phyloP scores from a whole-genome alignment of 495 filamentous ascomycete genomes.

The Aspergillus affinis region DNA sequence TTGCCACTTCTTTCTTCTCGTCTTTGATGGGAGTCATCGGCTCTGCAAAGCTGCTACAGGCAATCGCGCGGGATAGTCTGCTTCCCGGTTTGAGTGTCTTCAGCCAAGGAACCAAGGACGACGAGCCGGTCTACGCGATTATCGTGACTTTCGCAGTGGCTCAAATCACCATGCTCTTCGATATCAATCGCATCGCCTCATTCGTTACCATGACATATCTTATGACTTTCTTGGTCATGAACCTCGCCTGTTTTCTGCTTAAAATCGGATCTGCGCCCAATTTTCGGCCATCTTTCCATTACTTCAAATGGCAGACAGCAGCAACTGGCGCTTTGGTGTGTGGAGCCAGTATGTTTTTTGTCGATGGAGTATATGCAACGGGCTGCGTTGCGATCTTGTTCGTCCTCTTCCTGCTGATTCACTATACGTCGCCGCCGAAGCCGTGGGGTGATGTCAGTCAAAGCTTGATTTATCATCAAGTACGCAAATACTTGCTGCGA shows the following conservation, averaged over 20 bases:
- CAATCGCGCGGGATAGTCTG: conserved; percentile 76
- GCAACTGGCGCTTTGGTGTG: conserved; percentile 70
- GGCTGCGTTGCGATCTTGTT: conserved; percentile 73
- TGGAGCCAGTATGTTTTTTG: conserved; percentile 82
- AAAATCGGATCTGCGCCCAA: conserved; percentile 94
- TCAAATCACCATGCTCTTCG: conserved; percentile 77
- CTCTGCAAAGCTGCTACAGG: conserved; percentile 84
- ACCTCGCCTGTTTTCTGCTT: conserved; percentile 81
- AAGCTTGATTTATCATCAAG: conserved; percentile 87
- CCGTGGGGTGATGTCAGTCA: conserved; percentile 90
- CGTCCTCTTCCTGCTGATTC: conserved; percentile 77
- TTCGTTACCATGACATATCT: conserved; percentile 88
- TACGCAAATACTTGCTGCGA: conserved; percentile 81
- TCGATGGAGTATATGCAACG: conserved; percentile 79
- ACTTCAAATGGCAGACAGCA: conserved; percentile 85
- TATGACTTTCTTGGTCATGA: conserved; percentile 64
- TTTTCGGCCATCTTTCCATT: conserved; percentile 83
- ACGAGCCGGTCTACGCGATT: conserved; percentile 78
- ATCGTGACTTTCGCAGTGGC: conserved; percentile 73
- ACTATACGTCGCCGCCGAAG: conserved; percentile 82
- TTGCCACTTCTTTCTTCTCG: conserved; percentile 81
- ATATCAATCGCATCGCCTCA: conserved; percentile 86
- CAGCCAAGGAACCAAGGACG: conserved; percentile 71
- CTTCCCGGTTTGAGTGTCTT: conserved; percentile 75
- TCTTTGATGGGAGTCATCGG: conserved; percentile 85